Evolutionary conservation across 2,329 filamentous ascomycete genomes (phyloP), one percentile per base, ranked within the genome.

Genomic region (Penicillium occitanis): DNA sequence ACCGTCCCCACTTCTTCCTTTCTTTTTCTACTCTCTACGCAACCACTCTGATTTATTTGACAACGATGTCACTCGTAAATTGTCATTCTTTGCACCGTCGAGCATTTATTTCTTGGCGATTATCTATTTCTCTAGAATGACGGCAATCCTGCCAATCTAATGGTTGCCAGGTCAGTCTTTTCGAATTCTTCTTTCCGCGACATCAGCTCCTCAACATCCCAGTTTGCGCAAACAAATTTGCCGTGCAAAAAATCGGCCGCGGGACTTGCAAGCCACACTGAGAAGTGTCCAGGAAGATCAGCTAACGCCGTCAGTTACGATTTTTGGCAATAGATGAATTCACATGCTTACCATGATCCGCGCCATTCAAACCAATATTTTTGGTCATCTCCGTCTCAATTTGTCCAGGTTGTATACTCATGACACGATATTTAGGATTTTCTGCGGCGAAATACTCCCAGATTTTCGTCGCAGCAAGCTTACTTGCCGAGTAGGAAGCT

Each of bases 131-230:
- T 25, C 17, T 14, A 25, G 8, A 57, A 57, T 5, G 33, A 57
- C 11, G 53, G 33, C 33, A 57, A 40, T 37, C 30, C 33, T 25
- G 8, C 17, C 53, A 57, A n/a, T 57, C 33, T 57, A 8, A 57
- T 57, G n/a, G 33, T 22, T 57, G 30, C 53, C 33, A 63, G 17
- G 19, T 63, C 61, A 3, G 46, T 42, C 17, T 14, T 42, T 22
- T 53, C n/a, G 46, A 40, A 63, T 22, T 63, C 42, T 19, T 53
- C 46, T 14, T n/a, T 63, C 7, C 46, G 61, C 30, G 33, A 48
- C 17, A 63, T 25, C 46, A 63, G 37, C 22, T 63, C 61, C 30
- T 53, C 33, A 5, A 42, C 61, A 63, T 62, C 33, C 60, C 46
- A 62, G 14, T 62, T 62, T 7, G 60, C 44, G 33, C 30, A 50